These are phyloP conservation scores for Euclidium syriacum DNA, from an alignment of 345 rosid species.

Conservation along the genomic window DNA sequence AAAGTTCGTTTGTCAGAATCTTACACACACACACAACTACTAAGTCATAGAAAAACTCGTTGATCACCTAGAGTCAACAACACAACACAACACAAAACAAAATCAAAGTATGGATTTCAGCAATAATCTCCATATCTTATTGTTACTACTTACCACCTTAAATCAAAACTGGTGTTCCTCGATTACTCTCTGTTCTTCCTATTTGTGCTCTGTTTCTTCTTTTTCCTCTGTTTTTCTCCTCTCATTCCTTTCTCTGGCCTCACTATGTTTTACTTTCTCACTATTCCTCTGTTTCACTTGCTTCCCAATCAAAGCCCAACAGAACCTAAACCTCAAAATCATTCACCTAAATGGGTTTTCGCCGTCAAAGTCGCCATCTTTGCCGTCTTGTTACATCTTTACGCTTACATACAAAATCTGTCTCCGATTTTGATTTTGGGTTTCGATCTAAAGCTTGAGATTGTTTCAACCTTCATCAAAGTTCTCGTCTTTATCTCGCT, in stretches of 20 bases:
- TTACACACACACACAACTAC: too few species aligned
- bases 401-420: slow-evolving; percentile 21
- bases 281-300: too few species aligned
- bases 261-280: too few species aligned
- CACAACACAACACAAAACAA: too few species aligned
- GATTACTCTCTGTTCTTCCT: slow-evolving; percentile 31
- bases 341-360: neutral
- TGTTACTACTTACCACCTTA: slow-evolving; percentile 23
- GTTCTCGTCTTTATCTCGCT: slow-evolving; percentile 26
- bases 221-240: slow-evolving; percentile 25
- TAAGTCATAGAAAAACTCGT: too few species aligned
- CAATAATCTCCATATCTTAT: slow-evolving; percentile 20
- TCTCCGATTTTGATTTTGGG: slow-evolving; percentile 19
- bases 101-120: slow-evolving; percentile 6
- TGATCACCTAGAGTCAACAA: too few species aligned
- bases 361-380: slow-evolving; percentile 26
- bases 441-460: slow-evolving; percentile 34
- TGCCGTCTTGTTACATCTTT: slow-evolving; percentile 9
- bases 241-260: too few species aligned
- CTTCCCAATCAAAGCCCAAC: too few species aligned
- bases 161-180: slow-evolving; percentile 14
- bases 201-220: slow-evolving; percentile 24
- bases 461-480: slow-evolving; percentile 20
- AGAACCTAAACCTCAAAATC: too few species aligned
- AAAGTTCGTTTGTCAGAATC: too few species aligned